These are phyloP conservation scores for Colletotrichum tofieldiae DNA, from an alignment of 2,329 filamentous ascomycete genomes.

Conservation along the genomic window DNA sequence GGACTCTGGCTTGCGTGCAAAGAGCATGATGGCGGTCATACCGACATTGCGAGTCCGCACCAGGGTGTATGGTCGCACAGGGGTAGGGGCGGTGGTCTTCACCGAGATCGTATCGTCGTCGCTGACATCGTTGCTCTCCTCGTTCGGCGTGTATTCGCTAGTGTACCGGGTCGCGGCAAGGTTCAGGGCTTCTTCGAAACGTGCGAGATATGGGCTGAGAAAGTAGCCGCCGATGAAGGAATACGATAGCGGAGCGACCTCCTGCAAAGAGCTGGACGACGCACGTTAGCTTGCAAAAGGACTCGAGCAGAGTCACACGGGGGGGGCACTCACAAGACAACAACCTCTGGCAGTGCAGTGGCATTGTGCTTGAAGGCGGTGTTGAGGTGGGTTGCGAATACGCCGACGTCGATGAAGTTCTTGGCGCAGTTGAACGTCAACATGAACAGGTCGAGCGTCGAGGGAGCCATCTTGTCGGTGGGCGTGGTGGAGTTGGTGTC, in stretches of 20 bases:
- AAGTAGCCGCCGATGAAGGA: conserved; percentile 89
- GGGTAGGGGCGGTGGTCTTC: conserved; percentile 39
- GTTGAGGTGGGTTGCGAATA: conserved; percentile 81
- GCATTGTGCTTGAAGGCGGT: conserved; percentile 67
- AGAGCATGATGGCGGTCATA: conserved; percentile 92
- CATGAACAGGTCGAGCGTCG: conserved; percentile 79
- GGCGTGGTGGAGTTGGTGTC: conserved; percentile 39
- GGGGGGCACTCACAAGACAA: conserved; percentile 68
- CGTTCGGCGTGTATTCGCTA: conserved; percentile 45
- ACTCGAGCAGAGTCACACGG: conserved; percentile 15
- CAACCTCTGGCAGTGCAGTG: conserved; percentile 65
- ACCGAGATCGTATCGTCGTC: conserved; percentile 43
- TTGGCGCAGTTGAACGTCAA: conserved; percentile 93
- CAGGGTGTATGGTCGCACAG: conserved; percentile 74
- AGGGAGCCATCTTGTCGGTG: conserved; percentile 54
- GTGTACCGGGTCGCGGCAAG: conserved; percentile 69
- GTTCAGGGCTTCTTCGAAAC: conserved; percentile 80
- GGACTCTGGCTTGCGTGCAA: conserved; percentile 75
- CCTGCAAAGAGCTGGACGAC: conserved; percentile 81
- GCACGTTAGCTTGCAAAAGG: conserved; percentile 3
- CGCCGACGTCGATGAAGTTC: conserved; percentile 75
- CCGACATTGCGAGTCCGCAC: conserved; percentile 83
- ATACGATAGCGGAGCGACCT: conserved; percentile 87
- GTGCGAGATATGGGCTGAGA: conserved; percentile 81
- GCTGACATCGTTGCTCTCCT: conserved; percentile 43